Base-by-base conservation (phyloP, 306 rosid genomes). In the Vigna reflexopilosa region DNA sequence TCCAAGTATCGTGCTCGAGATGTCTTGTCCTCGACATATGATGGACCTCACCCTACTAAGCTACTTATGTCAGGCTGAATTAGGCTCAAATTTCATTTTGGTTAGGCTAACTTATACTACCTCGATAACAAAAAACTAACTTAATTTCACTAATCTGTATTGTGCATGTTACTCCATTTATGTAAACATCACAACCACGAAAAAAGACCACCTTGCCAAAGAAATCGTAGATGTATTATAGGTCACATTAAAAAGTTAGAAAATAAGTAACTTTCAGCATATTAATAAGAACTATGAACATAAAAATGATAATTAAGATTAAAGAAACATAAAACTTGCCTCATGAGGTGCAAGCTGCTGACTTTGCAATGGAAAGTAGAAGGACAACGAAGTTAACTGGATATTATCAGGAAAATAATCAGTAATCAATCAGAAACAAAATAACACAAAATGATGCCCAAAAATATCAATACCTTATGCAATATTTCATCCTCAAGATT, bases 401-500 rank as follows among this genome's bases (percentile, higher is more conserved):
- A 86, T 84, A 76, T 42, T n/a, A 78, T 77, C 55, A 50, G 82
- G 67, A 83, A 75, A 79, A 51, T 7, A 69, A 67, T 81, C 66
- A 83, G 75, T 65, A 70, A 81, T 42, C 59, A 16, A 81, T 42
- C 66, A 19, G 20, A 70, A 22, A 59, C 30, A 57, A 38, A 56
- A 69, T 0, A 75, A 36, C 44, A 54, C 30, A 68, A n/a, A 72
- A 55, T 17, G 36, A 36, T 50, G 6, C 62, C 24, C 42, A 13
- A 59, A 65, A 34, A 71, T 49, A 78, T 49, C 70, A 81, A 61
- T 87, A 93, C 98, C 99, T 89, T 82, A 66, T 87, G 96, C 72
- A 93, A 88, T 68, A 95, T 74, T 76, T 95, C 96, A 79, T 95
- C 98, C 87, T 95, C 98, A 2, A 89, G 88, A 85, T 95, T 95